Conservation (phyloP, 805 yeast genomes). For the Candida jianshihensis region DNA sequence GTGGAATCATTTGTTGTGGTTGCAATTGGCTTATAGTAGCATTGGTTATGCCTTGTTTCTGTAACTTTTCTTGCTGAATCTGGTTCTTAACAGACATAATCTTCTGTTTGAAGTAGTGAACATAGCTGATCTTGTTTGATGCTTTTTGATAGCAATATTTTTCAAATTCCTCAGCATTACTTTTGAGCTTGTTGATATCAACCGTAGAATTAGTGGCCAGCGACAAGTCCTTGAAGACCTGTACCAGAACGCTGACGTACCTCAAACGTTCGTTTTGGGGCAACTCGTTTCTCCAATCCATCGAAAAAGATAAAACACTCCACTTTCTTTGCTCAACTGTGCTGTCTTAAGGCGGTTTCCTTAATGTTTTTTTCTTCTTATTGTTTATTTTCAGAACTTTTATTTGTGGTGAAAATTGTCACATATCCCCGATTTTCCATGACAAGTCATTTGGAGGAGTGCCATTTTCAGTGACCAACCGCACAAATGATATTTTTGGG, state of each 20-base stretch:
- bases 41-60: slow-evolving; percentile 30
- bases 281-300: slow-evolving; percentile 23
- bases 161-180: slow-evolving; percentile 66
- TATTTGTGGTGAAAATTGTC: too few relatives aligned
- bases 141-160: slow-evolving; percentile 56
- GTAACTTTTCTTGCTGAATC: slow-evolving; percentile 14
- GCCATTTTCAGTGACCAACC: too few relatives aligned
- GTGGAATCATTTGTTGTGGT: slow-evolving; percentile 21
- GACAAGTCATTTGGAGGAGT: too few relatives aligned
- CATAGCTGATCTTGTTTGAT: slow-evolving; percentile 50
- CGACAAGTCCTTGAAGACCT: slow-evolving; percentile 19
- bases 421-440: too few relatives aligned
- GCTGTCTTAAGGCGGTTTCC: too few relatives aligned
- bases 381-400: too few relatives aligned
- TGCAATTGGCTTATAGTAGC: slow-evolving; percentile 13
- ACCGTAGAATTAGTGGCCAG: slow-evolving; percentile 11
- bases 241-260: slow-evolving; percentile 17
- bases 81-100: slow-evolving; percentile 19
- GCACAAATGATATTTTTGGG: too few relatives aligned
- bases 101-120: slow-evolving; percentile 33
- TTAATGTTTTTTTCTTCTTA: too few relatives aligned
- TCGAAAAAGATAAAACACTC: slow-evolving; percentile 1
- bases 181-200: slow-evolving; percentile 37
- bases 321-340: neutral
- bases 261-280: slow-evolving; percentile 17